phyloP scores from a whole-genome alignment of 306 rosid species.

The Corylus avellana region DNA sequence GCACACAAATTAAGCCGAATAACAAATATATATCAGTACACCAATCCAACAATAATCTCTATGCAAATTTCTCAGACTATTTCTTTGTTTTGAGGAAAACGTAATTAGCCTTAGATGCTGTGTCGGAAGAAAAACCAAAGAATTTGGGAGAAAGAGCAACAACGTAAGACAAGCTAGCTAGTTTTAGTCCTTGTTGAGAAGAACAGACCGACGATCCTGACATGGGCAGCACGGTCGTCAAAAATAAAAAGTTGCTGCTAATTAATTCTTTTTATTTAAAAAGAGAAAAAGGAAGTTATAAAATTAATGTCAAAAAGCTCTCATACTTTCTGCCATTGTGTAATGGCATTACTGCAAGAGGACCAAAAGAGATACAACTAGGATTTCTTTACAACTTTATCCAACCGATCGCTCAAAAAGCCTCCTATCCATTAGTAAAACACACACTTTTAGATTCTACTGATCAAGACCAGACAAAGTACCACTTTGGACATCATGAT shows the following conservation, averaged over 20 bases:
- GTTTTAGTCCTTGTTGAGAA: neutral
- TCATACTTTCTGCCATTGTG: slow-evolving; percentile 27
- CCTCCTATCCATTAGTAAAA: slow-evolving; percentile 30
- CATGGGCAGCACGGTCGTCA: slow-evolving; percentile 14
- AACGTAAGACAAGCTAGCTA: neutral
- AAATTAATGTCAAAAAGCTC: slow-evolving; percentile 28
- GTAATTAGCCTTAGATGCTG: neutral
- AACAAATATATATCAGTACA: slow-evolving; percentile 14
- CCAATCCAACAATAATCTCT: neutral
- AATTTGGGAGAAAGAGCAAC: neutral
- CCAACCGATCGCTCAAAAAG: slow-evolving; percentile 27
- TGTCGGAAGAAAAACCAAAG: neutral
- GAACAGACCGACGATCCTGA: neutral
- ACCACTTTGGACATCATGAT: neutral
- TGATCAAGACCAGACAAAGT: neutral
- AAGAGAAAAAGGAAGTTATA: slow-evolving; percentile 10
- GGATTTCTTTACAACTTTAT: slow-evolving; percentile 33
- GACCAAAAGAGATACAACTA: slow-evolving; percentile 35
- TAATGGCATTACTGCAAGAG: slow-evolving; percentile 17
- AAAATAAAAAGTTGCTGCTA: neutral
- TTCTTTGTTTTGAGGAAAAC: neutral
- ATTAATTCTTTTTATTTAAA: neutral
- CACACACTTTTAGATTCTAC: slow-evolving; percentile 7
- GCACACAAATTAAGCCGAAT: slow-evolving; percentile 29
- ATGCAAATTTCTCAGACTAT: neutral